Evolutionary conservation across 148 eudicot species (phyloP), one percentile per base, ranked within the genome.

Genomic region (Amaranthus hypochondriacus): DNA sequence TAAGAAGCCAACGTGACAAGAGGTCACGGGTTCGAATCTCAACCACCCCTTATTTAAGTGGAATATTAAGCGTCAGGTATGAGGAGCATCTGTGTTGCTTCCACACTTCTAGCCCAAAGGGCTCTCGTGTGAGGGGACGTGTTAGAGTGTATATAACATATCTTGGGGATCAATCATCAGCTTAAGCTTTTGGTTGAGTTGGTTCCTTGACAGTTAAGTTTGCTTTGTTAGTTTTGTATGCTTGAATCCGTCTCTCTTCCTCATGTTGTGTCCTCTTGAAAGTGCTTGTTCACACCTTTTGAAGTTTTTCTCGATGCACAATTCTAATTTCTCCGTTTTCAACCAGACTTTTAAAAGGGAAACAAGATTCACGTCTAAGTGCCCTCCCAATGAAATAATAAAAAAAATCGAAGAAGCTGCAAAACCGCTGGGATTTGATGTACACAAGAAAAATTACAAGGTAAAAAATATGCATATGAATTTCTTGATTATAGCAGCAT

Each of bases 321-420:
- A 12, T 50, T 55, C 54, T 59, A 12, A 54, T 46, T n/a, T 73
- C 5, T 14, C 13, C 56, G 9, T 74, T 48, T 18, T 58, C 15
- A 15, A 6, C 7, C 86, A 91, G 98, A 96, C 78, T 77, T 88
- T 83, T 71, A 94, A 90, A 85, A 88, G 88, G 82, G 98, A 94
- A 83, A 94, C 98, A 57, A 90, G 96, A 81, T 94, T 94, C 84
- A 91, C 96, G 3, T 94, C 98, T 13, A 89, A 82, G 80, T 82
- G 89, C 65, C 84, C 97, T 44, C 89, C 98, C 54, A 81, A 81
- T 75, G 98, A 94, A 78, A 94, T 94, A 74, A 85, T 94, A 42
- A 87, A 75, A 71, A 94, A 87, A 75, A 94, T 94, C 48, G 98
- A 89, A 88, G 96, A 89, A 87, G 98, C 98, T 64, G 98, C 97